A percentile compares a stretch with the other conserved stretches of the same genome.
These are phyloP conservation scores for Ziziphus jujuba DNA, from an alignment of 306 rosid species.

Conservation along the genomic window DNA sequence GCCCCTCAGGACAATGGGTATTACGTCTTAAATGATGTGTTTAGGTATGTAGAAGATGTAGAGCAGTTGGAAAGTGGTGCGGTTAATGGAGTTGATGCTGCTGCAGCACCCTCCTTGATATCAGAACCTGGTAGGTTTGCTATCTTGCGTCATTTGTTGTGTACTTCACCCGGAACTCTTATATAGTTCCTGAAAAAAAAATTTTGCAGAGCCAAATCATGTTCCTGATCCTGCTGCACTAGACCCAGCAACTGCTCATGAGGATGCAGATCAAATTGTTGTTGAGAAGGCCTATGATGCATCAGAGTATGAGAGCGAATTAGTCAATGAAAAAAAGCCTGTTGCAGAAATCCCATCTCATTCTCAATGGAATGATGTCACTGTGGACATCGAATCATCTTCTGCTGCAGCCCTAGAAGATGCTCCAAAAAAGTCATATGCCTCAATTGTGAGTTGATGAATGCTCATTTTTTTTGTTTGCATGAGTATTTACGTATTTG, in stretches of 20 bases:
- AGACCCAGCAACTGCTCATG: conserved; percentile 37
- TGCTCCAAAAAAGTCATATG: conserved; percentile 70
- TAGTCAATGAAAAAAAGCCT: conserved; percentile 37
- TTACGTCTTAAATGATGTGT: conserved; percentile 74
- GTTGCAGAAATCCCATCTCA: conserved; percentile 36
- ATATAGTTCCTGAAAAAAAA: conserved; percentile 6
- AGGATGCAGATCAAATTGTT: conserved; percentile 31
- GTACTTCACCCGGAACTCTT: conserved; percentile 15
- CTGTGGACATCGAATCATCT: conserved; percentile 38
- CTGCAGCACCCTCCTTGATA: conserved; percentile 26
- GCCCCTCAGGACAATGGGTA: conserved; percentile 82
- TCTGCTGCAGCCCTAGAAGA: conserved; percentile 46
- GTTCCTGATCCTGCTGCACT: conserved; percentile 52
- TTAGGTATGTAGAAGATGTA: conserved; percentile 62
- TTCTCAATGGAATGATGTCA: conserved; percentile 49
- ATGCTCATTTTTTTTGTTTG: conserved; percentile 18
- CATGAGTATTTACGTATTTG: conserved; percentile 21
- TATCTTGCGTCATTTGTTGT: neutral
- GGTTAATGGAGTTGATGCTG: conserved; percentile 39
- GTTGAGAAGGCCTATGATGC: conserved; percentile 42
- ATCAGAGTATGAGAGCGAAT: conserved; percentile 40
- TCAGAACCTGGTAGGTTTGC: conserved; percentile 52
- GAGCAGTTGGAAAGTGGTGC: conserved; percentile 40
- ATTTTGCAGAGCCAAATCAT: conserved; percentile 39
- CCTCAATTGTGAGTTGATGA: conserved; percentile 62